A percentile compares a stretch with the other conserved stretches of the same genome.
Conservation (phyloP, 805 yeast genomes). For the Candida germanica region DNA sequence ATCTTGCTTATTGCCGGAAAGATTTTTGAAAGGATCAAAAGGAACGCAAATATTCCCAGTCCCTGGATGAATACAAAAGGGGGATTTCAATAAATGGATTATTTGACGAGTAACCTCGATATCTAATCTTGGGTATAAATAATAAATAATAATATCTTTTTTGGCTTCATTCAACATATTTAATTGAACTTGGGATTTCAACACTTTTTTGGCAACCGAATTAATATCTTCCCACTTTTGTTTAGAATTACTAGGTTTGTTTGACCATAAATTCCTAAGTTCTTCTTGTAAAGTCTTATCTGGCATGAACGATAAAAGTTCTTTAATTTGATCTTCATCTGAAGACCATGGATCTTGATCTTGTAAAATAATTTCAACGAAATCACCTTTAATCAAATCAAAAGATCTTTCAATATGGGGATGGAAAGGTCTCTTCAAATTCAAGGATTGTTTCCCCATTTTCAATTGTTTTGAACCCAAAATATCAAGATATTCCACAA, state of each 20-base stretch:
- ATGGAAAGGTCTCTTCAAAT: slow-evolving; percentile 76
- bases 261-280: slow-evolving; percentile 57
- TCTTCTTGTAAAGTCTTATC: slow-evolving; percentile 55
- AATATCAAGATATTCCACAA: slow-evolving; percentile 82
- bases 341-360: slow-evolving; percentile 87
- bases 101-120: slow-evolving; percentile 87
- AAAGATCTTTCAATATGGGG: slow-evolving; percentile 82
- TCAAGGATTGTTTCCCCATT: slow-evolving; percentile 48
- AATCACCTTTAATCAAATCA: slow-evolving; percentile 59
- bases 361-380: slow-evolving; percentile 60
- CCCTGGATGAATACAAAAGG: slow-evolving; percentile 94
- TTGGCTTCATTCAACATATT: slow-evolving; percentile 61
- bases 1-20: slow-evolving; percentile 30
- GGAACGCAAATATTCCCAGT: slow-evolving; percentile 97
- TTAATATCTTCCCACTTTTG: slow-evolving; percentile 83
- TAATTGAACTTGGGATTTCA: slow-evolving; percentile 46
- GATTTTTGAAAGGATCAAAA: slow-evolving; percentile 48
- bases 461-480: slow-evolving; percentile 35
- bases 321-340: slow-evolving; percentile 48
- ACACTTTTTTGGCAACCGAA: slow-evolving; percentile 42
- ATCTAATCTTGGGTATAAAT: slow-evolving; percentile 89
- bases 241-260: slow-evolving; percentile 39
- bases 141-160: slow-evolving; percentile 76
- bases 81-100: slow-evolving; percentile 90
- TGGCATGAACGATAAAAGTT: slow-evolving; percentile 60